phyloP scores from a whole-genome alignment of 2,329 filamentous ascomycete species.

The Fulvia fulva region DNA sequence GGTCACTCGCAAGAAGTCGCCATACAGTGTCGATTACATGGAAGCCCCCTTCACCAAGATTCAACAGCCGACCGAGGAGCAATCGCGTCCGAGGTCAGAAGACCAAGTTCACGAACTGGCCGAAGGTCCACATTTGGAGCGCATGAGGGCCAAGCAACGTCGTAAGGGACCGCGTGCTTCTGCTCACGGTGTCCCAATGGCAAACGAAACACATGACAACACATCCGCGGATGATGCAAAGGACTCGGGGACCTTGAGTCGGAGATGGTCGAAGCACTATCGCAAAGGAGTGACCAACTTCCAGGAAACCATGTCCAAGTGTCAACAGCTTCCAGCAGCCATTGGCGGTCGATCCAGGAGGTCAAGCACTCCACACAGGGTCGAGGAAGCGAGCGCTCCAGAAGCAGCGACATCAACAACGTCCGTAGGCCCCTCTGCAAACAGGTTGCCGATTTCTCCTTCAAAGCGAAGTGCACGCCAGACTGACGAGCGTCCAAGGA shows the following conservation, averaged over 20 bases:
- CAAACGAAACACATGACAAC: background rate
- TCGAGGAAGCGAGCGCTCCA: slow-evolving; percentile 9
- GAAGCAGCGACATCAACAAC: background rate
- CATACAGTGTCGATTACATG: no score
- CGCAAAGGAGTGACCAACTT: slow-evolving; percentile 16
- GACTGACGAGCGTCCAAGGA: slow-evolving; percentile 27
- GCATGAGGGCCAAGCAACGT: background rate
- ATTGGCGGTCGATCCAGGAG: slow-evolving; percentile 18
- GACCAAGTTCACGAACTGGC: background rate
- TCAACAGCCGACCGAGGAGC: background rate
- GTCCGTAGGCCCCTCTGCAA: background rate
- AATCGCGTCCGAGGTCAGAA: background rate
- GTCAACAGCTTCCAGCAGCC: slow-evolving; percentile 12
- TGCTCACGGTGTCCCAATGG: background rate
- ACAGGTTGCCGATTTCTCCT: slow-evolving; percentile 25
- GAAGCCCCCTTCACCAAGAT: background rate
- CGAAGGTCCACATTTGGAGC: background rate
- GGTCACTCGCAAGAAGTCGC: background rate
- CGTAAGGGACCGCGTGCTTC: background rate
- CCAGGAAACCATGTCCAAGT: slow-evolving; percentile 16
- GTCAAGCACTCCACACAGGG: slow-evolving; percentile 25
- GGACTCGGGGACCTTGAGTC: slow-evolving; percentile 6
- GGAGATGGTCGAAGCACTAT: slow-evolving; percentile 15
- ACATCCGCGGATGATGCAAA: background rate
- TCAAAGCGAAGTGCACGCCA: slow-evolving; percentile 29